A percentile compares a stretch with the other conserved stretches of the same genome.
Evolutionary conservation across 306 rosid genomes (phyloP).

Genomic region (Vachellia pachyceras): DNA sequence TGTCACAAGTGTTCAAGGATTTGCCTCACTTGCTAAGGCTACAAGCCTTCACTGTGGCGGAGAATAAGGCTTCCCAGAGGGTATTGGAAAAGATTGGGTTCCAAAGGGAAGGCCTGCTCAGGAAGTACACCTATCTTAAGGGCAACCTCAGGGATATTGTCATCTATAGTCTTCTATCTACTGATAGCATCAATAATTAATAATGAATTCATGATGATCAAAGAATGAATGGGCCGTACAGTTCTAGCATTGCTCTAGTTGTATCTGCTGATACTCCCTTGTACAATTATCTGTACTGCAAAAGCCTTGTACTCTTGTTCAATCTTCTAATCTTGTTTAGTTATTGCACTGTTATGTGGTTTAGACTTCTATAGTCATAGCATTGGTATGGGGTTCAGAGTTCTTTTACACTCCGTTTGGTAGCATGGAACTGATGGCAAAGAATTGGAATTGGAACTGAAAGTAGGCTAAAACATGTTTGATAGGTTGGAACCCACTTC

Average conservation of each 20-base stretch:
- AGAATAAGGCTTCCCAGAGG: constrained; percentile 59
- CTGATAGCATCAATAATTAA: constrained; percentile 21
- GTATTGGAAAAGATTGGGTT: constrained; percentile 63
- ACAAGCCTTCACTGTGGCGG: constrained; percentile 45
- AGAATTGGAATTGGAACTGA: too few species aligned
- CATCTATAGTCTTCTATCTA: constrained; percentile 40
- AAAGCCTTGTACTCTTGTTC: too few species aligned
- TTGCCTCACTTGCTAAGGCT: constrained; percentile 56
- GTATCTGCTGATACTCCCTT: background rate
- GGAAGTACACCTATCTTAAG: constrained; percentile 44
- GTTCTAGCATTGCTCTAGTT: background rate
- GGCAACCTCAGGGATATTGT: constrained; percentile 43
- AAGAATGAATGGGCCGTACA: background rate
- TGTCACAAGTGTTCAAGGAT: constrained; percentile 53
- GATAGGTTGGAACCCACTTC: too few species aligned
- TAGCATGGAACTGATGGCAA: too few species aligned
- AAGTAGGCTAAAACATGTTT: too few species aligned
- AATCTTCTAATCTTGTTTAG: too few species aligned
- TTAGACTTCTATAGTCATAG: too few species aligned
- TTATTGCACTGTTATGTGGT: too few species aligned
- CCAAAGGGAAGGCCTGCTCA: constrained; percentile 51
- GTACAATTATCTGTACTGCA: too few species aligned
- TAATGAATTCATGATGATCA: background rate
- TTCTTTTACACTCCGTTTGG: too few species aligned
- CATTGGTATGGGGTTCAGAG: too few species aligned